Conservation (phyloP, 148 eudicot genomes). For the Chenopodium berlandieri region DNA sequence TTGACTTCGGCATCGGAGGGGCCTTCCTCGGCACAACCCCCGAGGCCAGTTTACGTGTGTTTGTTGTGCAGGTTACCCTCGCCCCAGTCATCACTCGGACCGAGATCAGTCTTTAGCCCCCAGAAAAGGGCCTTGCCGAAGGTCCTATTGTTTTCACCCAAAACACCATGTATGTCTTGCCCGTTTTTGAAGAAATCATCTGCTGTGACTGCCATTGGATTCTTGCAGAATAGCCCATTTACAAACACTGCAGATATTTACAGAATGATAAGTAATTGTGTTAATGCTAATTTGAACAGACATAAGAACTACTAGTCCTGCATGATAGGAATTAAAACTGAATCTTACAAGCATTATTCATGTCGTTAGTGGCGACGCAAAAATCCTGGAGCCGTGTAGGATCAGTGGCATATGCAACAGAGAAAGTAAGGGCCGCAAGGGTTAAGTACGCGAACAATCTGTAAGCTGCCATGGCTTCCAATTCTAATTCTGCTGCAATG, state of each 20-base stretch:
- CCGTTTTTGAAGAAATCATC: conserved; percentile 14
- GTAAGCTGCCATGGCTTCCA: neutral
- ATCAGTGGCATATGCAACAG: conserved; percentile 5
- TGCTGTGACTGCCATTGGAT: conserved; percentile 14
- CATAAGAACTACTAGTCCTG: too few species aligned
- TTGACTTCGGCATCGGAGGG: too few species aligned
- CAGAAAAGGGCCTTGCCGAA: too few species aligned
- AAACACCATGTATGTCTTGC: conserved; percentile 9
- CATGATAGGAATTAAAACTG: neutral
- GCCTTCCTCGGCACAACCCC: too few species aligned
- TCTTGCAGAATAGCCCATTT: conserved; percentile 27
- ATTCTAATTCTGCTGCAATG: neutral
- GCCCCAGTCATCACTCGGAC: too few species aligned
- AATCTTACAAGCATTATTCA: neutral
- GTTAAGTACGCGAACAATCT: neutral
- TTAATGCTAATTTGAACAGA: neutral
- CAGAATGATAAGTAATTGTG: neutral
- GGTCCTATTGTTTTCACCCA: too few species aligned
- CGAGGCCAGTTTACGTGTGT: too few species aligned
- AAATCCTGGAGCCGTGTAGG: conserved; percentile 17
- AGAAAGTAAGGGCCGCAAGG: neutral
- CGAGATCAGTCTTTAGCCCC: too few species aligned
- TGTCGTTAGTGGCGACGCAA: conserved; percentile 4
- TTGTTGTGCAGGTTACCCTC: too few species aligned
- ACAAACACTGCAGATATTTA: conserved; percentile 6